Evolutionary conservation across 352 stramenopile species (phyloP), one percentile per base, ranked within the genome.

Genomic region (Pelagophyceae sp.): DNA sequence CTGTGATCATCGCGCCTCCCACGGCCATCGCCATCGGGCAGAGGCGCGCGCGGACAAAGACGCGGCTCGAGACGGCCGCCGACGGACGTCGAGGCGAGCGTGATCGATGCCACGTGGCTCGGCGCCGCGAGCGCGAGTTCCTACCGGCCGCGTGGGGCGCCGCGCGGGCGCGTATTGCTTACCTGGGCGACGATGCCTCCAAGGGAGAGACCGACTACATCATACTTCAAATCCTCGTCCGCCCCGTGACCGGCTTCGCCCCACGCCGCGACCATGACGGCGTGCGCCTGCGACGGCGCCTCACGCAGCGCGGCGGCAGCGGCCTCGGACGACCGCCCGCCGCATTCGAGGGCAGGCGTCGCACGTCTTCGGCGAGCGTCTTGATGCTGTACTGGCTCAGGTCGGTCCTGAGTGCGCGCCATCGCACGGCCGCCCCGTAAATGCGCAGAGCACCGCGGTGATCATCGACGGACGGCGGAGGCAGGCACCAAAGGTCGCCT

Each of bases 121-220:
- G 67, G 67, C 35, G 11, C 11, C 35, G 2, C 0, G 38, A 51
- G 35, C 17, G 27, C 33, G 67, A 74, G 67, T 31, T 74, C 35
- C 45, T n/a, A n/a, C n/a, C n/a, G n/a, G n/a, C n/a, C n/a, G n/a
- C n/a, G n/a, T n/a, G n/a, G n/a, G n/a, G n/a, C n/a, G n/a, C n/a
- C n/a, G n/a, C n/a, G n/a, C n/a, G n/a, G n/a, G n/a, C n/a, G n/a
- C n/a, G n/a, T n/a, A n/a, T n/a, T n/a, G n/a, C n/a, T n/a, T n/a
- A n/a, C n/a, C 63, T 74, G 67, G 20, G 67, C 67, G 67, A 74
- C 67, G 67, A 74, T 33, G 35, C 67, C 67, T 2, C 67, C 67
- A 1, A 74, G n/a, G 5, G 67, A 74, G 35, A 31, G 27, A 19
- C 67, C 67, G 67, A 74, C 33, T 0, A 74, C 67, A 37, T 74